Percentiles rank a stretch among this genome's conserved stretches.
Evolutionary conservation across 345 rosid genomes (phyloP).

Genomic region (Punica granatum): DNA sequence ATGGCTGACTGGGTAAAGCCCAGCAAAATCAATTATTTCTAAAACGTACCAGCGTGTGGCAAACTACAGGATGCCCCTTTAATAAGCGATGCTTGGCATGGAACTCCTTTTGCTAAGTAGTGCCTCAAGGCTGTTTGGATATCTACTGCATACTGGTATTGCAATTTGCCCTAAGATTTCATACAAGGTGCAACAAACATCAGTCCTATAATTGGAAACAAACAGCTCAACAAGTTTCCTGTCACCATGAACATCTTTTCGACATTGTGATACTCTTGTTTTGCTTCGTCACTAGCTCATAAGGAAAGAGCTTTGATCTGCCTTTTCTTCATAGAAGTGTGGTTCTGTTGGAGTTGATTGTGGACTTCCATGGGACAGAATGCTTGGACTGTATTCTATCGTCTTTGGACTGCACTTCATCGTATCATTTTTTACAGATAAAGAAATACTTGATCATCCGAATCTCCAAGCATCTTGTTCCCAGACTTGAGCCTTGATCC

Average conservation of each 20-base stretch:
- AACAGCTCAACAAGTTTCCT: neutral
- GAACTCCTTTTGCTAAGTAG: neutral
- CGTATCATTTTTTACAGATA: neutral
- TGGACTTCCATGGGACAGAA: neutral
- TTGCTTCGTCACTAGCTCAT: neutral
- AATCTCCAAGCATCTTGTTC: neutral
- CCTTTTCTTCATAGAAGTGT: neutral
- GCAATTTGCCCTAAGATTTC: neutral
- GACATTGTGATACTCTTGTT: neutral
- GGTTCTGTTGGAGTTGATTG: neutral
- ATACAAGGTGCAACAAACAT: neutral
- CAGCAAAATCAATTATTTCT: neutral
- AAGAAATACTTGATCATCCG: neutral
- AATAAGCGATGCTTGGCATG: neutral
- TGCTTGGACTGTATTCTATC: neutral
- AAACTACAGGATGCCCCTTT: neutral
- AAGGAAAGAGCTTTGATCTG: neutral
- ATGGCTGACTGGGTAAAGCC: neutral
- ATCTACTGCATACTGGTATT: neutral
- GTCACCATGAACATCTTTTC: neutral
- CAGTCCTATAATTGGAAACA: neutral
- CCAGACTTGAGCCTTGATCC: neutral
- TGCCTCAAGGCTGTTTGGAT: neutral
- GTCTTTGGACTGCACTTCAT: too few relatives aligned
- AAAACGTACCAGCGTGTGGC: neutral